Evolutionary conservation across 345 rosid genomes (phyloP).

Genomic region (Isatis tinctoria): DNA sequence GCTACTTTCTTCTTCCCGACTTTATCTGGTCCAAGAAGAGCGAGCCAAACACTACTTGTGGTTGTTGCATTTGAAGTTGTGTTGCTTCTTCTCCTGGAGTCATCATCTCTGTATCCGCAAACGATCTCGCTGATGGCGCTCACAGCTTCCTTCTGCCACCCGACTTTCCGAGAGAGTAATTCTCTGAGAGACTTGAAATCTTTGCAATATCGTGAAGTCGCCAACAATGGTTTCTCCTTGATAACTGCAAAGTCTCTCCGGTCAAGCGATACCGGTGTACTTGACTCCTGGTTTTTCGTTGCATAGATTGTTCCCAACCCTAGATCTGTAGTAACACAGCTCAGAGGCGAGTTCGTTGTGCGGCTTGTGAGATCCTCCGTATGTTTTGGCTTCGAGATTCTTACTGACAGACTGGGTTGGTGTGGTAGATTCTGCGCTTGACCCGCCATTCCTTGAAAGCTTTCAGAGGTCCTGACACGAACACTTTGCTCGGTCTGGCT

Average conservation of each 20-base stretch:
- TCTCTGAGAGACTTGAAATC: slow-evolving; percentile 49
- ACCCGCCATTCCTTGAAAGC: neutral
- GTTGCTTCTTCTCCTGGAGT: slow-evolving; percentile 21
- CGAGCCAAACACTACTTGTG: slow-evolving; percentile 50
- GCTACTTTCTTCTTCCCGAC: slow-evolving; percentile 67
- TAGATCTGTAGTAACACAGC: slow-evolving; percentile 54
- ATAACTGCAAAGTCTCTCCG: slow-evolving; percentile 21
- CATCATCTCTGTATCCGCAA: slow-evolving; percentile 40
- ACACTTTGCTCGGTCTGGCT: neutral
- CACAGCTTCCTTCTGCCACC: slow-evolving; percentile 65
- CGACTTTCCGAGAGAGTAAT: slow-evolving; percentile 46
- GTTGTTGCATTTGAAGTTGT: slow-evolving; percentile 16
- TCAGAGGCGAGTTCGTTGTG: slow-evolving; percentile 27
- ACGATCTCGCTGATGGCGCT: slow-evolving; percentile 43
- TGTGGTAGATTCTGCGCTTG: neutral
- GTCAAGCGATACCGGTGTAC: slow-evolving; percentile 26
- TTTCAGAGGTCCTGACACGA: neutral
- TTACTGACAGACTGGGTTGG: slow-evolving; percentile 25
- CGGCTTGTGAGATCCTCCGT: slow-evolving; percentile 20
- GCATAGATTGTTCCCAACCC: slow-evolving; percentile 51
- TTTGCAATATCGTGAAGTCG: slow-evolving; percentile 23
- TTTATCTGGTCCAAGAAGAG: slow-evolving; percentile 70
- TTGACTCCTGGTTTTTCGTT: slow-evolving; percentile 34
- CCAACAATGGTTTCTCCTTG: slow-evolving; percentile 30
- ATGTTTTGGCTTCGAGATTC: slow-evolving; percentile 25